Percentiles rank a stretch among this genome's conserved stretches.
These are phyloP conservation scores for Capillidium rhysosporum DNA, from an alignment of 371 early-diverging fungal species.

Conservation along the genomic window DNA sequence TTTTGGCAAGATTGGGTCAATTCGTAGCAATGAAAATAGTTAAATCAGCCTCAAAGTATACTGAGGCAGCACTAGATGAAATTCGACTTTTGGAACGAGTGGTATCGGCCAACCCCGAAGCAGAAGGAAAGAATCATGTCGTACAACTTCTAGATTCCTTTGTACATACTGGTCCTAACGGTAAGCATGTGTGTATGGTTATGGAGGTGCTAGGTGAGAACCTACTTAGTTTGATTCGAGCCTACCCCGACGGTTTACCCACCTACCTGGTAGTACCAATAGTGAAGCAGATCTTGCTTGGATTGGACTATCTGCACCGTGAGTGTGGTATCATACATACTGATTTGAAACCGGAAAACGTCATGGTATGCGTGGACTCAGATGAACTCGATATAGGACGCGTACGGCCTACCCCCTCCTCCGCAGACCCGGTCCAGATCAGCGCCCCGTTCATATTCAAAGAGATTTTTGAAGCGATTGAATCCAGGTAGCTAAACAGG, in stretches of 20 bases:
- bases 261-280: slow-evolving; percentile 67
- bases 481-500: background rate
- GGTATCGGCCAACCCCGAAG: slow-evolving; percentile 35
- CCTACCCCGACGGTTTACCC: slow-evolving; percentile 70
- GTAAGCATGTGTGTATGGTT: slow-evolving; percentile 88
- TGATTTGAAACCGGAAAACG: slow-evolving; percentile 95
- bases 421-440: background rate
- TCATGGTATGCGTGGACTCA: slow-evolving; percentile 70
- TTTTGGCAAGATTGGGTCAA: slow-evolving; percentile 26
- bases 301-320: slow-evolving; percentile 83
- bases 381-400: slow-evolving; percentile 24
- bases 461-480: slow-evolving; percentile 7
- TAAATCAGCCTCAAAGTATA: slow-evolving; percentile 86
- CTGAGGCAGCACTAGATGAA: slow-evolving; percentile 90
- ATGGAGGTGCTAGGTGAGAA: slow-evolving; percentile 96
- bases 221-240: slow-evolving; percentile 59
- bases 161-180: slow-evolving; percentile 72
- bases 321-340: slow-evolving; percentile 97
- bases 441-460: background rate
- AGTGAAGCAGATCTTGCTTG: slow-evolving; percentile 65
- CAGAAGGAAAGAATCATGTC: slow-evolving; percentile 39
- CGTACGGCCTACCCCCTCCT: slow-evolving; percentile 7
- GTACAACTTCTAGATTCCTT: slow-evolving; percentile 80
- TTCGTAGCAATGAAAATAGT: slow-evolving; percentile 93
- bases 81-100: slow-evolving; percentile 72